Percentiles rank a stretch among this genome's conserved stretches.
phyloP scores from a whole-genome alignment of 2,329 filamentous ascomycete genomes.

The Hypoxylon sp. region DNA sequence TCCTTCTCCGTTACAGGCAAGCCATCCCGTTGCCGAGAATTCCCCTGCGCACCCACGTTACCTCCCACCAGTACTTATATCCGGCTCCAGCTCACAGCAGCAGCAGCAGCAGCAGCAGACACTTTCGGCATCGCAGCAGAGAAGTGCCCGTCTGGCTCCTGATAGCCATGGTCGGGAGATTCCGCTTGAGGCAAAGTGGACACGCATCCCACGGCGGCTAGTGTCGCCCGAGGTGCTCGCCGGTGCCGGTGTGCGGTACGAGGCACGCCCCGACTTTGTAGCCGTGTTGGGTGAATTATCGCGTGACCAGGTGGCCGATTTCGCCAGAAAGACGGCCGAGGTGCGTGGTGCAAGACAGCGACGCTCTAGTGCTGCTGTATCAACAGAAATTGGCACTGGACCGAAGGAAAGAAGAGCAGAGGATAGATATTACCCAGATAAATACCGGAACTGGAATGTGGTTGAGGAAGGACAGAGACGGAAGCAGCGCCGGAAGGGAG shows the following conservation, averaged over 20 bases:
- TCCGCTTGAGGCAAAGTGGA: conserved; percentile 71
- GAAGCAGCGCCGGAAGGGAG: conserved; percentile 14
- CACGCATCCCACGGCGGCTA: conserved; percentile 68
- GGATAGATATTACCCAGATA: conserved; percentile 53
- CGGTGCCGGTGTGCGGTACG: conserved; percentile 70
- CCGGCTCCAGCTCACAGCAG: conserved; percentile 53
- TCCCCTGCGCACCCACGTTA: conserved; percentile 60
- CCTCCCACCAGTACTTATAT: conserved; percentile 56
- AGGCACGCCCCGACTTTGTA: conserved; percentile 73
- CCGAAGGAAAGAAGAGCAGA: conserved; percentile 44
- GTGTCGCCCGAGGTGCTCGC: conserved; percentile 72
- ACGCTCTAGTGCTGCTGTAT: conserved; percentile 44
- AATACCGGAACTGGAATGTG: conserved; percentile 55
- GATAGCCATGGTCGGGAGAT: conserved; percentile 72
- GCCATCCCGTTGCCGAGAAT: conserved; percentile 43
- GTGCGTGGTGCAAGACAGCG: conserved; percentile 58
- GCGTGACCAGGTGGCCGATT: conserved; percentile 66
- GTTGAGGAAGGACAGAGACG: conserved; percentile 40
- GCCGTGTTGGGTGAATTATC: conserved; percentile 71
- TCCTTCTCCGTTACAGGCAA: conserved; percentile 54
- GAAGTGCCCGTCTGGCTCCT: conserved; percentile 64
- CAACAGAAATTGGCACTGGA: conserved; percentile 6
- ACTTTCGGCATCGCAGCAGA: conserved; percentile 46
- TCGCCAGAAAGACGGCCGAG: conserved; percentile 65
- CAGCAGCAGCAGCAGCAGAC: conserved; percentile 45